Evolutionary conservation across 2,329 filamentous ascomycete species (phyloP), one percentile per base, ranked within the genome.

Genomic region (Canariomyces notabilis): DNA sequence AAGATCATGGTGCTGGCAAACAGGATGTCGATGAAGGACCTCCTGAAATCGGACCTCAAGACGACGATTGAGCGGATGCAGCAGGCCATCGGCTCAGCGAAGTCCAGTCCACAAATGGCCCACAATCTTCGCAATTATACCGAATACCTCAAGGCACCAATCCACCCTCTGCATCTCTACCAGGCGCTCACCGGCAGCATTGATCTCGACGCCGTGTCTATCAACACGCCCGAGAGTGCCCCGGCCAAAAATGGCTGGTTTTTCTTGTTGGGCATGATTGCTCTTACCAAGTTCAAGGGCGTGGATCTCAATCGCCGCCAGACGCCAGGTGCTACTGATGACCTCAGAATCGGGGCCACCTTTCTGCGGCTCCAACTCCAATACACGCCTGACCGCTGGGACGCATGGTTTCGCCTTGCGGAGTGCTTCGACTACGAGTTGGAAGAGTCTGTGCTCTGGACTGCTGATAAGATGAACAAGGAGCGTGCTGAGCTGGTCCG

Each of bases 31-130:
- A 86, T 95, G 70, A 95, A 91, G 59, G 93, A 97, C 55, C 70
- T 97, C 15, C 79, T 89, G 14, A 97, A 95, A 64, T 93, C 89
- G 14, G 89, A 97, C 46, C 73, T 98, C 44, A 94, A 91, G 63
- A 80, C 76, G 14, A 89, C 89, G 0, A 93, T 98, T 48, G 93
- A 98, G 49, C 89, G 90, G 56, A 88, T 98, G 67, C 90, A 97
- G 62, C 83, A 88, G 55, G 84, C 87, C 5, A 84, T 97, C 44
- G 89, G 88, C 1, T 78, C 79, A 44, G 80, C 85, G 21, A 95
- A 90, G 63, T 80, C 84, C 11, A 85, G 84, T 1, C 80, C 87
- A 5, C 82, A 89, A 51, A 83, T 95, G 66, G 77, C 84, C n/a
- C 85, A 93, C 63, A 98, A 98, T 64, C 76, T 88, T 46, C 84